Conservation (phyloP, 129 eudicot species). For the Flaveria robusta region DNA sequence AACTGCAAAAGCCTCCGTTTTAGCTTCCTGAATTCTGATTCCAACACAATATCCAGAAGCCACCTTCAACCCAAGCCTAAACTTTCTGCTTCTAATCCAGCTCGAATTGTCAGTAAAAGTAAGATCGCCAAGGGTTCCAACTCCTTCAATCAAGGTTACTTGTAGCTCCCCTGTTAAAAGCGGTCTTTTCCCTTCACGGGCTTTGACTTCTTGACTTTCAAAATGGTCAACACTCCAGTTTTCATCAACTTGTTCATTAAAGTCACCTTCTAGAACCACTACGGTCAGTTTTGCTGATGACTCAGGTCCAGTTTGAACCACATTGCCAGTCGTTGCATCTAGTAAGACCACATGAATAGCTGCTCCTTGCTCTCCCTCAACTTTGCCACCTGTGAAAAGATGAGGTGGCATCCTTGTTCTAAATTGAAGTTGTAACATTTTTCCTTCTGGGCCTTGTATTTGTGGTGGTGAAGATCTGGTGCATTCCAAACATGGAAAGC, state of each 20-base stretch:
- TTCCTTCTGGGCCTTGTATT: slow-evolving; percentile 49
- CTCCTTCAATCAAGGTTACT: slow-evolving; percentile 52
- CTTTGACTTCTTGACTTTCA: slow-evolving; percentile 60
- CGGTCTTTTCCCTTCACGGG: slow-evolving; percentile 61
- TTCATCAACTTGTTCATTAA: slow-evolving; percentile 45
- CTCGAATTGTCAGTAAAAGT: slow-evolving; percentile 57
- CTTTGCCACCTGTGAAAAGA: slow-evolving; percentile 60
- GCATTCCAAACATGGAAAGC: slow-evolving; percentile 11
- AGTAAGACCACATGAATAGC: slow-evolving; percentile 48
- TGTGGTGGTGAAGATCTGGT: slow-evolving; percentile 51
- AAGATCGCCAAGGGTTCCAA: slow-evolving; percentile 55
- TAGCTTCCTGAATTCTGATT: slow-evolving; percentile 54
- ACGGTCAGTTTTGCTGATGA: slow-evolving; percentile 50
- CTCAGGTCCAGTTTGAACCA: slow-evolving; percentile 51
- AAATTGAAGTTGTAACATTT: slow-evolving; percentile 44
- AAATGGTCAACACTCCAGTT: slow-evolving; percentile 49
- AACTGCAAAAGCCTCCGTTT: slow-evolving; percentile 61
- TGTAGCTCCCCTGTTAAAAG: slow-evolving; percentile 56
- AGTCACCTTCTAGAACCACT: slow-evolving; percentile 59
- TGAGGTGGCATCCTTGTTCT: slow-evolving; percentile 64
- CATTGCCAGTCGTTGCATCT: slow-evolving; percentile 49
- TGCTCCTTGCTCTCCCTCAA: slow-evolving; percentile 65
- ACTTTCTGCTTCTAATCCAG: slow-evolving; percentile 62
- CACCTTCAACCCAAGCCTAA: slow-evolving; percentile 55
- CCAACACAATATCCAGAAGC: slow-evolving; percentile 56